Percentiles rank a stretch among this genome's conserved stretches.
Evolutionary conservation across 1,284 basidiomycete species (phyloP).

Genomic region (Apiotrichum montevideense): DNA sequence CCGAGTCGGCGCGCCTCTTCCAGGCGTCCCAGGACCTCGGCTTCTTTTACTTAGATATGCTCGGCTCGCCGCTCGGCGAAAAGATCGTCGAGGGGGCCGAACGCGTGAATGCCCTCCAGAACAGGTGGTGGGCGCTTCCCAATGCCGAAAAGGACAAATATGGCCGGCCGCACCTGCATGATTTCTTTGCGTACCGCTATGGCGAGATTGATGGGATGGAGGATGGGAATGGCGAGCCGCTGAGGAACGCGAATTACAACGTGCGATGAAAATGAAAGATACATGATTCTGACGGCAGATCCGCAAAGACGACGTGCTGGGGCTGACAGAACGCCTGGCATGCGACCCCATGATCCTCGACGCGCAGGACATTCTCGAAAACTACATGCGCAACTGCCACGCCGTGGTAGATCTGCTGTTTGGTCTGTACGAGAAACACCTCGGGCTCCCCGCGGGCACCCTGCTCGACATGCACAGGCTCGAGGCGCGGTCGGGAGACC

Average conservation of each 20-base stretch:
- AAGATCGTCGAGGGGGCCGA: slow-evolving; percentile 20
- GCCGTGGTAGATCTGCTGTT: slow-evolving; percentile 55
- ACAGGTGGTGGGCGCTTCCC: slow-evolving; percentile 23
- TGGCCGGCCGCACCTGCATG: slow-evolving; percentile 14
- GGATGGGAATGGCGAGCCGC: slow-evolving; percentile 8
- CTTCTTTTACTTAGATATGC: slow-evolving; percentile 34
- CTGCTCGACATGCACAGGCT: slow-evolving; percentile 52
- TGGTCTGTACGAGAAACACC: slow-evolving; percentile 54
- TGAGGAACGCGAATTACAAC: slow-evolving; percentile 26
- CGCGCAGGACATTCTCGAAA: slow-evolving; percentile 12
- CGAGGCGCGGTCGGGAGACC: slow-evolving; percentile 55
- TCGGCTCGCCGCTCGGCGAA: slow-evolving; percentile 21
- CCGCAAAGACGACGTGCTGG: slow-evolving; percentile 27
- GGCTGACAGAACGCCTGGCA: slow-evolving; percentile 11
- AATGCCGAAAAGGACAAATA: slow-evolving; percentile 26
- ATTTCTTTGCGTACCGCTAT: slow-evolving; percentile 25
- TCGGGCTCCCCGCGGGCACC: slow-evolving; percentile 55
- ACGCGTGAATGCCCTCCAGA: slow-evolving; percentile 20
- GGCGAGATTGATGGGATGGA: slow-evolving; percentile 7
- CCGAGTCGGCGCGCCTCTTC: slow-evolving; percentile 19
- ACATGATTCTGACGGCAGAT: slow-evolving; percentile 10
- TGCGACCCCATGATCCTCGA: slow-evolving; percentile 18
- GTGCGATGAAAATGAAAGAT: slow-evolving; percentile 6
- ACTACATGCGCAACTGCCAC: slow-evolving; percentile 22
- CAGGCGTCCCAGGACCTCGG: slow-evolving; percentile 22